phyloP scores from a whole-genome alignment of 805 yeast genomes.

The Starmerella ratchasimensis region DNA sequence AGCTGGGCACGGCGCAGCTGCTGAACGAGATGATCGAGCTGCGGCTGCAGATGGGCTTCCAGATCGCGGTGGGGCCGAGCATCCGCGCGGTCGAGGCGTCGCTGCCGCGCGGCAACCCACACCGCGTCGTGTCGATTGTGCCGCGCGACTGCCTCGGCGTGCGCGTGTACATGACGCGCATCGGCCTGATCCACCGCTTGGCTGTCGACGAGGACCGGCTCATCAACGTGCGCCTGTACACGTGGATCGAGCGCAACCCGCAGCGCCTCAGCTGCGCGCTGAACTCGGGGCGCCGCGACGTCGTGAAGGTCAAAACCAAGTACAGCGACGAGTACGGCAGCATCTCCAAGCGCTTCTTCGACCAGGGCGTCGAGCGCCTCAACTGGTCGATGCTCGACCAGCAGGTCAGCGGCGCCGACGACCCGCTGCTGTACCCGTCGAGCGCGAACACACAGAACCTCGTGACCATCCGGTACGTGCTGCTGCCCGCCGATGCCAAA shows the following conservation, averaged over 20 bases:
- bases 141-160: conserved; percentile 40
- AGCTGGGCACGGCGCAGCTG: conserved; percentile 32
- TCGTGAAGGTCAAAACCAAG: conserved; percentile 45
- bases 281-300: conserved; percentile 3
- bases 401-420: conserved; percentile 80
- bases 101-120: conserved; percentile 42
- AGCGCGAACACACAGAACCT: conserved; percentile 36
- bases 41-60: conserved; percentile 77
- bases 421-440: conserved; percentile 35
- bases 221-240: conserved; percentile 66
- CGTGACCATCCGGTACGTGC: conserved; percentile 68
- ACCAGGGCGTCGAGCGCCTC: conserved; percentile 28
- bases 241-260: conserved; percentile 17
- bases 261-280: conserved; percentile 6
- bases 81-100: conserved; percentile 55
- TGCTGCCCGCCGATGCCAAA: conserved; percentile 47
- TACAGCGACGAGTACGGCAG: conserved; percentile 54
- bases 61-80: conserved; percentile 61
- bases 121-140: conserved; percentile 43
- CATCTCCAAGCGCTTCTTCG: conserved; percentile 43
- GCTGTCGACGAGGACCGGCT: conserved; percentile 57
- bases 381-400: conserved; percentile 94
- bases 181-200: conserved; percentile 76
- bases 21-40: conserved; percentile 78
- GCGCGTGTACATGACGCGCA: conserved; percentile 59